phyloP scores from a whole-genome alignment of 345 rosid species.

The Murraya paniculata region DNA sequence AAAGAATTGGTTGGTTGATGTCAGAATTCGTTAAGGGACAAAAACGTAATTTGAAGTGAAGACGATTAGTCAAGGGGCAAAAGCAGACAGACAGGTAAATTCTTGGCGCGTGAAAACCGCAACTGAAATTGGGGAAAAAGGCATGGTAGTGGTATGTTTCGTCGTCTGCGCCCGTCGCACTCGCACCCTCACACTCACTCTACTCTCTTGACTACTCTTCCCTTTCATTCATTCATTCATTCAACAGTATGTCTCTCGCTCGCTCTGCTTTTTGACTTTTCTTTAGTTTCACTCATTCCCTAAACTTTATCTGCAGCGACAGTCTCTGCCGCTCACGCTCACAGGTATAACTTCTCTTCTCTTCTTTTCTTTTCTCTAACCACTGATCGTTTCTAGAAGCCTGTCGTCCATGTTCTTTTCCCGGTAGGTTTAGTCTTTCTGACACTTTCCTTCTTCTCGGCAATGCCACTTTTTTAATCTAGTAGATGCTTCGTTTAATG shows the following conservation, averaged over 20 bases:
- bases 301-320: conserved; percentile 33
- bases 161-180: neutral
- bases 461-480: neutral
- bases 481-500: conserved; percentile 3
- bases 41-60: no score
- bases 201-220: neutral
- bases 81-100: neutral
- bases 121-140: neutral
- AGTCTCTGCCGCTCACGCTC: neutral
- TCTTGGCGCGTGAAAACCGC: neutral
- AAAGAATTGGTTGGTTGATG: no score
- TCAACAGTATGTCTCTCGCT: neutral
- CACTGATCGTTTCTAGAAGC: neutral
- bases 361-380: neutral
- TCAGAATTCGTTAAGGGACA: no score
- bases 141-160: neutral
- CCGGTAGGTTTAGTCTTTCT: conserved; percentile 5
- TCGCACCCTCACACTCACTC: neutral
- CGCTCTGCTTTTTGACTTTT: conserved; percentile 27
- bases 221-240: conserved; percentile 30
- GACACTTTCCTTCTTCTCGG: neutral
- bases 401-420: neutral
- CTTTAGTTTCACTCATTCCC: conserved; percentile 42
- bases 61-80: neutral
- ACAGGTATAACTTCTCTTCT: conserved; percentile 1